Conservation (phyloP, 352 stramenopile genomes). For the Pythium diclinum region DNA sequence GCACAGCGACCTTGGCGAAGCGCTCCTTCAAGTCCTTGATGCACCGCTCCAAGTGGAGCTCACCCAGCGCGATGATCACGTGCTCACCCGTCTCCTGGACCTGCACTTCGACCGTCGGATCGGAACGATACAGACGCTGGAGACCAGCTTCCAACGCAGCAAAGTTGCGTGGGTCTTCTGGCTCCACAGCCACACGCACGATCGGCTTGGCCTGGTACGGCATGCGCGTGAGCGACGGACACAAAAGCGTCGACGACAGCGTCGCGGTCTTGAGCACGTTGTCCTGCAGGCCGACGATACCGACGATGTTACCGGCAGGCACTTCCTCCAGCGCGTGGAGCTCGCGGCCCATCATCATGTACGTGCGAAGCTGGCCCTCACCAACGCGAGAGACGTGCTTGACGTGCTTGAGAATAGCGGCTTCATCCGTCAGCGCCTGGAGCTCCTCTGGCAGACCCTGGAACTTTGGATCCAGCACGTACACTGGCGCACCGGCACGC, state of each 20-base stretch:
- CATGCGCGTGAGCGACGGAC: conserved; percentile 85
- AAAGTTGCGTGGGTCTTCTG: conserved; percentile 85
- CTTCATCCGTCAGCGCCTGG: conserved; percentile 23
- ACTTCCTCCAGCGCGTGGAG: conserved; percentile 74
- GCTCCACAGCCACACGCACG: conserved; percentile 90
- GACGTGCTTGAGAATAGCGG: conserved; percentile 31
- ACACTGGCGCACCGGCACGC: conserved; percentile 48
- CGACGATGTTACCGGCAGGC: conserved; percentile 89
- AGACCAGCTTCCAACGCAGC: conserved; percentile 80
- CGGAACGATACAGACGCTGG: conserved; percentile 89
- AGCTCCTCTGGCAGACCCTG: conserved; percentile 35
- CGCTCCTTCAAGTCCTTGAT: conserved; percentile 89
- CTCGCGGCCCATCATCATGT: conserved; percentile 93
- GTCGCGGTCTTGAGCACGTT: conserved; percentile 91
- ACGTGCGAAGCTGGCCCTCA: conserved; percentile 56
- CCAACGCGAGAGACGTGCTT: conserved; percentile 63
- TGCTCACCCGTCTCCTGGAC: conserved; percentile 89
- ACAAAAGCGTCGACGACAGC: conserved; percentile 71
- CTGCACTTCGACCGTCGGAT: conserved; percentile 92
- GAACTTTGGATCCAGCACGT: conserved; percentile 91
- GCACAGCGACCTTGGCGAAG: conserved; percentile 82
- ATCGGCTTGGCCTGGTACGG: conserved; percentile 91
- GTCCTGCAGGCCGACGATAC: conserved; percentile 83
- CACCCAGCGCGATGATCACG: conserved; percentile 87
- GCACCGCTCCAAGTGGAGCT: conserved; percentile 90